Evolutionary conservation across 2,329 filamentous ascomycete species (phyloP), one percentile per base, ranked within the genome.

Genomic region (Fonsecaea erecta): DNA sequence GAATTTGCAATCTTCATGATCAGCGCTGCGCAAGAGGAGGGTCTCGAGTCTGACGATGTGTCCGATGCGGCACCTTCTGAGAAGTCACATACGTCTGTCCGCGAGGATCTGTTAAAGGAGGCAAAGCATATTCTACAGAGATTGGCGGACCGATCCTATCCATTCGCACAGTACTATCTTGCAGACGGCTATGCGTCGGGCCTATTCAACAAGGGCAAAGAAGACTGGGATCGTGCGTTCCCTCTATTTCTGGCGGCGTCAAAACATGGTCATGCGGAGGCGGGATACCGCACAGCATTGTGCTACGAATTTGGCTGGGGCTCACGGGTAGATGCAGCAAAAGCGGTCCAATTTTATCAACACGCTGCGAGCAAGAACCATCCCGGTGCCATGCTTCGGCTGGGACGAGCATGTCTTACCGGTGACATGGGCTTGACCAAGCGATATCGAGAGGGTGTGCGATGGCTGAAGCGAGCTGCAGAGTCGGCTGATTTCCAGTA

Each of bases 241-340:
- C 90, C 92, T 8, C 86, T 98, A 32, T 99, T 99, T 75, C 85
- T 97, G 40, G 87, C 95, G 16, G 95, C 95, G 8, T 94, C 92
- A 73, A 99, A 98, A 80, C 95, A 97, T 79, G 95, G 95, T 34
- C 95, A 99, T 77, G 93, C 95, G 54, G 95, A 99, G 81, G 95
- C 95, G 63, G 93, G 90, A 37, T 99, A 97, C 78, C 90, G 95
- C 62, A 90, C 94, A 59, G 95, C 91, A 16, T 83, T 99, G 62
- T 97, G 93, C 81, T 98, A 98, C 80, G 95, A 99, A 77, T 98
- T 97, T 78, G 95, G 93, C 68, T 99, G 95, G 95, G 95, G 95
- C 46, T 96, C 90, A 73, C 88, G 92, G 63, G 92, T 92, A 74
- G 93, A 97, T 74, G 90, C 91, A 63, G 87, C 90, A 56, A 97